Percentiles rank a stretch among this genome's conserved stretches.
Conservation (phyloP, 1,284 basidiomycete species). For the Moesziomyces aphidis region DNA sequence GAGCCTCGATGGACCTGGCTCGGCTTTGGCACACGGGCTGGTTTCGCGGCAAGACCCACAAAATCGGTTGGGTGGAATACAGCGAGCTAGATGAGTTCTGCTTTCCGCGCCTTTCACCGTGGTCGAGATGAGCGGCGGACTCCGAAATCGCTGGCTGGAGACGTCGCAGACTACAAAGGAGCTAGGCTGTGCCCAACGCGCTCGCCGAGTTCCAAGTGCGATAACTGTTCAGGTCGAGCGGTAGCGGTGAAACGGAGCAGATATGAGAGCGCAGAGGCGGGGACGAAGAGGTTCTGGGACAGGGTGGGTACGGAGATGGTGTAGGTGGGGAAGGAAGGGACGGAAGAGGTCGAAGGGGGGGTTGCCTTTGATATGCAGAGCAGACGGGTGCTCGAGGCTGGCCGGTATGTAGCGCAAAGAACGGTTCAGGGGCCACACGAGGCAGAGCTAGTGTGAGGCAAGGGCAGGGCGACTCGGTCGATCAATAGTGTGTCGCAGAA, state of each 20-base stretch:
- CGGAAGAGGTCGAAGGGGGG: background rate
- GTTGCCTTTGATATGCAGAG: too few species aligned
- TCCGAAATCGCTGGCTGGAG: background rate
- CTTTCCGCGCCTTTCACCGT: background rate
- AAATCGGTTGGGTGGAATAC: background rate
- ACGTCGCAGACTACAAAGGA: background rate
- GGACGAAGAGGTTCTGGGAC: background rate
- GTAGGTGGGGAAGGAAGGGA: background rate
- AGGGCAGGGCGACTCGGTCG: too few species aligned
- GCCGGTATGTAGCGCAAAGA: too few species aligned
- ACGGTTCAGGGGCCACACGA: too few species aligned
- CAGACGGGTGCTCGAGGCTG: too few species aligned
- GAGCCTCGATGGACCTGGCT: constrained; percentile 6
- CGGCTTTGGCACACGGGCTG: constrained; percentile 2
- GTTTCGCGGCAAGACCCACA: background rate
- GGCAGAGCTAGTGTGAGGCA: too few species aligned
- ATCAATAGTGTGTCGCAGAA: too few species aligned
- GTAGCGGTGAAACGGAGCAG: background rate
- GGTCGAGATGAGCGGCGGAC: background rate
- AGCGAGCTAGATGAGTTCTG: background rate
- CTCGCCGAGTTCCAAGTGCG: too few species aligned
- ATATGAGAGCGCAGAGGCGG: background rate
- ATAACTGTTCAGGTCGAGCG: background rate
- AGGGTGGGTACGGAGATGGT: background rate
- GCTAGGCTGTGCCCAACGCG: background rate